phyloP scores from a whole-genome alignment of 2,329 filamentous ascomycete genomes.

The Teratosphaeria pseudoeucalypti region DNA sequence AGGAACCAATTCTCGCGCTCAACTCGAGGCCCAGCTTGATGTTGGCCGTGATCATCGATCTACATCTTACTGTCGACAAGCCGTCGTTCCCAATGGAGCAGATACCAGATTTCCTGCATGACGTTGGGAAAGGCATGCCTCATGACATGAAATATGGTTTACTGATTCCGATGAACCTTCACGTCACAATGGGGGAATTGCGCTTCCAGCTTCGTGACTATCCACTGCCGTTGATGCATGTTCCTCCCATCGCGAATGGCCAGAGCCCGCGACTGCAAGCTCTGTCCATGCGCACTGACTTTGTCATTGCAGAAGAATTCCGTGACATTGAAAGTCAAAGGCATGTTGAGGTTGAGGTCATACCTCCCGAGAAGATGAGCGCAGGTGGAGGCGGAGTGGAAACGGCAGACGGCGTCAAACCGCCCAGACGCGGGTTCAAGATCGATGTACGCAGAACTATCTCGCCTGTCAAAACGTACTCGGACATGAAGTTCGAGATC shows the following conservation, averaged over 20 bases:
- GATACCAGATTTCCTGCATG: constrained; percentile 72
- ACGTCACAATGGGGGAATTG: constrained; percentile 82
- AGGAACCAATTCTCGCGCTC: constrained; percentile 75
- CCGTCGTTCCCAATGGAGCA: constrained; percentile 79
- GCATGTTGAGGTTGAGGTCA: constrained; percentile 70
- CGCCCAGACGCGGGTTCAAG: constrained; percentile 42
- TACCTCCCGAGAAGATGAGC: constrained; percentile 54
- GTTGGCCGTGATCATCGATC: constrained; percentile 68
- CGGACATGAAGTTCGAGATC: constrained; percentile 82
- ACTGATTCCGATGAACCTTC: constrained; percentile 79
- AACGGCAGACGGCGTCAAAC: constrained; percentile 36
- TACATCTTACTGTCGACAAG: constrained; percentile 80
- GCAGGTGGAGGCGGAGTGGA: constrained; percentile 39
- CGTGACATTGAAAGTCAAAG: constrained; percentile 70
- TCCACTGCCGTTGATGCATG: constrained; percentile 80
- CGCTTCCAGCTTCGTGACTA: constrained; percentile 85
- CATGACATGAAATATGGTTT: constrained; percentile 82
- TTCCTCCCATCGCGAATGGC: constrained; percentile 68
- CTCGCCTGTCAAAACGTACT: constrained; percentile 91
- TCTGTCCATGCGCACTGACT: constrained; percentile 76
- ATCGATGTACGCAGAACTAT: constrained; percentile 86
- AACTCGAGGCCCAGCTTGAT: constrained; percentile 77
- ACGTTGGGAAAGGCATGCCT: constrained; percentile 94
- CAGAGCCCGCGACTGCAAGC: constrained; percentile 74
- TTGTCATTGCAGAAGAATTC: constrained; percentile 92